These are phyloP conservation scores for Ganoderma meredithae DNA, from an alignment of 1,284 basidiomycete genomes.

Conservation along the genomic window DNA sequence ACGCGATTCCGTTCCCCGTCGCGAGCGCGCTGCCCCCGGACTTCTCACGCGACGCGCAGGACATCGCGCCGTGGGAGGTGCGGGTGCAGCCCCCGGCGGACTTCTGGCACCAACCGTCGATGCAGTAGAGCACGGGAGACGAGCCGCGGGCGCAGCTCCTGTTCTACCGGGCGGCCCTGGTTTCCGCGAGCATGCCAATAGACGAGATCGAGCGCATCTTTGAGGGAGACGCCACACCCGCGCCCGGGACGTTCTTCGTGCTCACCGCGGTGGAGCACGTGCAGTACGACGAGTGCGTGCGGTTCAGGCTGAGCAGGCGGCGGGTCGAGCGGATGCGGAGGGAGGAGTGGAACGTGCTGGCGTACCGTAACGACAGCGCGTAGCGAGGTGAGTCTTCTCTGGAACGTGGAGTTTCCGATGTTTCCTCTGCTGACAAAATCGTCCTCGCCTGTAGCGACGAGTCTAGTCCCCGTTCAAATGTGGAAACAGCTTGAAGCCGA, in stretches of 20 bases:
- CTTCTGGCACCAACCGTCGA: background rate
- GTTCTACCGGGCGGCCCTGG: conserved; percentile 9
- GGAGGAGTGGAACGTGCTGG: conserved; percentile 27
- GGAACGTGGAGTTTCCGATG: background rate
- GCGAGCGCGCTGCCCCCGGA: conserved; percentile 9
- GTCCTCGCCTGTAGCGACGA: background rate
- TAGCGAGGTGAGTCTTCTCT: conserved; percentile 14
- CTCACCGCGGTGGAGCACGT: conserved; percentile 35
- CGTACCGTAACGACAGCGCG: conserved; percentile 21
- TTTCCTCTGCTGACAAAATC: background rate
- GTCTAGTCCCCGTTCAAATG: background rate
- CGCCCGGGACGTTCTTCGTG: conserved; percentile 32
- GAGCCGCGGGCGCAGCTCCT: conserved; percentile 10
- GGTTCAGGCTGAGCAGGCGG: conserved; percentile 41
- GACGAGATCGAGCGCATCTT: conserved; percentile 8
- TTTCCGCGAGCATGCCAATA: background rate
- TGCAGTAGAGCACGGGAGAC: background rate
- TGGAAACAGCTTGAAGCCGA: background rate
- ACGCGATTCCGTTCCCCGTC: conserved; percentile 43
- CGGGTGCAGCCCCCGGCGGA: background rate
- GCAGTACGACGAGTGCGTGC: conserved; percentile 31
- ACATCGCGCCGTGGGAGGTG: conserved; percentile 13
- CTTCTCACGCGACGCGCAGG: conserved; percentile 2
- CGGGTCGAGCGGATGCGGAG: conserved; percentile 31
- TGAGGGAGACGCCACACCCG: conserved; percentile 21